Percentiles rank a stretch among this genome's conserved stretches.
Conservation (phyloP, 768 basidiomycete genomes). For the Tricholoma matsutake region DNA sequence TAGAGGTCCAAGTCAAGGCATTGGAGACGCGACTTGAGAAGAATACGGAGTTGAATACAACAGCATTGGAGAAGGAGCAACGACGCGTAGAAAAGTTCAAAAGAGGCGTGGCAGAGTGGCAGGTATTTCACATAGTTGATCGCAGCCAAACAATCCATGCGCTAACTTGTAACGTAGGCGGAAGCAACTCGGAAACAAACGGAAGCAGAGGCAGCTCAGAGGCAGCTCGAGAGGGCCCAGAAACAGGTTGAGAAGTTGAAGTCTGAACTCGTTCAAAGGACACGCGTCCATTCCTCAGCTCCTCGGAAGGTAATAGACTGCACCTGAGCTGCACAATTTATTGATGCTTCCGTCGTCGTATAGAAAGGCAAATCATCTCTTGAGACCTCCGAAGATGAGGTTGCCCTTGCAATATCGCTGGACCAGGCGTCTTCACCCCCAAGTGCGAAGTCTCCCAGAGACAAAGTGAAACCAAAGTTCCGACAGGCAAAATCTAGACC, state of each 20-base stretch:
- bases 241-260: constrained; percentile 45
- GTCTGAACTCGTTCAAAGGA: constrained; percentile 37
- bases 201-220: constrained; percentile 33
- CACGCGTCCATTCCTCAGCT: constrained; percentile 27
- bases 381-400: background rate
- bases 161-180: constrained; percentile 28
- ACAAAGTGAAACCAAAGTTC: constrained; percentile 9
- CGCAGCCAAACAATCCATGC: background rate
- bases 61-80: constrained; percentile 40
- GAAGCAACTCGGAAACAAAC: constrained; percentile 34
- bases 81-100: constrained; percentile 41
- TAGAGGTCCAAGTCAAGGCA: constrained; percentile 53
- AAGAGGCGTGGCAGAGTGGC: constrained; percentile 38
- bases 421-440: constrained; percentile 4
- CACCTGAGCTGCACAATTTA: background rate
- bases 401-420: constrained; percentile 6
- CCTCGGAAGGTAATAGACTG: constrained; percentile 18
- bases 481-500: constrained; percentile 5
- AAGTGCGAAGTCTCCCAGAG: constrained; percentile 1
- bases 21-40: constrained; percentile 38
- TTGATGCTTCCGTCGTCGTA: background rate
- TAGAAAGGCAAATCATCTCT: background rate
- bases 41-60: constrained; percentile 31
- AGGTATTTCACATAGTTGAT: constrained; percentile 31
- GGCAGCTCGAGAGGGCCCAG: constrained; percentile 35